Percentiles rank a stretch among this genome's conserved stretches.
These are phyloP conservation scores for Elsinoe fawcettii DNA, from an alignment of 2,329 filamentous ascomycete genomes.

Conservation along the genomic window DNA sequence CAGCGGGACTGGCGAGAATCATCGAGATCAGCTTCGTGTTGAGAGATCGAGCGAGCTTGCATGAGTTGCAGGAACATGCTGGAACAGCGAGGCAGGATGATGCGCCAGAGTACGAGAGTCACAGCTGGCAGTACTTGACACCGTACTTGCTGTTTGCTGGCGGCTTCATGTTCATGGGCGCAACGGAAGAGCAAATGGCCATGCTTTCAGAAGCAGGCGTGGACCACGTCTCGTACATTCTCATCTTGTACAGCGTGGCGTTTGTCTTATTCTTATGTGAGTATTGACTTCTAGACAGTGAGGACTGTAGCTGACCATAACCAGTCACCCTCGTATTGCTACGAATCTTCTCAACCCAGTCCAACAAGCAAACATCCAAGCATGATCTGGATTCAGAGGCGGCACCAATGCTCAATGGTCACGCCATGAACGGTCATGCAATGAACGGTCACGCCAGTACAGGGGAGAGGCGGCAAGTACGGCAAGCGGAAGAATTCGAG, in stretches of 20 bases:
- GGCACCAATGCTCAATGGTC: constrained; percentile 24
- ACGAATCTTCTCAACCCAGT: constrained; percentile 63
- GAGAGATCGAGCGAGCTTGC: constrained; percentile 51
- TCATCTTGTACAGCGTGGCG: constrained; percentile 83
- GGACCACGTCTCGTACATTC: constrained; percentile 83
- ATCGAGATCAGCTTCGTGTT: constrained; percentile 89
- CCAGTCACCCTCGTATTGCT: constrained; percentile 43
- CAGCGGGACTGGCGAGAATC: constrained; percentile 71
- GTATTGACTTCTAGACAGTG: constrained; percentile 23
- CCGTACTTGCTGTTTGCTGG: constrained; percentile 68
- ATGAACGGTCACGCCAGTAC: constrained; percentile 39
- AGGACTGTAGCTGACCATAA: background rate
- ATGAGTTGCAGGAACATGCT: constrained; percentile 19
- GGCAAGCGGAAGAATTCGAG: constrained; percentile 88
- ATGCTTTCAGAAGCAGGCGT: constrained; percentile 66
- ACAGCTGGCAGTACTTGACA: constrained; percentile 44
- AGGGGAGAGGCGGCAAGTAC: constrained; percentile 48
- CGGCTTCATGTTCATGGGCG: constrained; percentile 95
- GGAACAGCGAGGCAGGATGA: constrained; percentile 25
- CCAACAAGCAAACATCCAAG: constrained; percentile 37
- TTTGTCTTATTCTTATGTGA: constrained; percentile 83
- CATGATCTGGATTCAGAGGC: constrained; percentile 27
- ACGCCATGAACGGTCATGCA: constrained; percentile 18
- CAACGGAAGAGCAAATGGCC: constrained; percentile 91
- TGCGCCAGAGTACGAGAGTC: constrained; percentile 26